Base-by-base conservation (phyloP, 352 stramenopile species). In the Globisporangium camurandrum region DNA sequence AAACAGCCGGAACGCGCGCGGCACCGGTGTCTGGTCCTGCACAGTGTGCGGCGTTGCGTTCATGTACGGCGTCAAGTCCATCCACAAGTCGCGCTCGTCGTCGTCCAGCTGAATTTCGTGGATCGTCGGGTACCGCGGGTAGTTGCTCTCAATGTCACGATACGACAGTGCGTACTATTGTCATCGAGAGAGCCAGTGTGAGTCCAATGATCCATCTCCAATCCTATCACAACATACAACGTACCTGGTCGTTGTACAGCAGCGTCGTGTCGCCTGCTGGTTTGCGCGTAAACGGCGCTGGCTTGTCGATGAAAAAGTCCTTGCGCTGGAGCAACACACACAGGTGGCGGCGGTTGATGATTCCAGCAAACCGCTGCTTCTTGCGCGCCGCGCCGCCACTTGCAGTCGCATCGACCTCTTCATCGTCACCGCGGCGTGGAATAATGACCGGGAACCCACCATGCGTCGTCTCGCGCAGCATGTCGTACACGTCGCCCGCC, bases 61-160 rank as follows among this genome's bases (percentile, higher is more conserved):
- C 59, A 98, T 96, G 73, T 98, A 98, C 1, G 96, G 95, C n/a
- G 95, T 88, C 22, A 98, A 65, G 62, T 98, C 93, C 63, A 98
- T 87, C 82, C 82, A 93, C 52, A 93, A 50, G 26, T 89, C 75
- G 0, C 71, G 67, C 50, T 93, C 82, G 57, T 94, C 95, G 14
- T 95, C 93, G 50, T 97, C 89, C 5, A 97, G 54, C 54, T 98
- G 89, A 59, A 93, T 89, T 12, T 93, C 82, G 7, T 73, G 65
- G 33, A 93, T 83, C 9, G 69, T 86, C 24, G 85, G 85, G 46
- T 80, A 94, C 14, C 84, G 76, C 16, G 85, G 85, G 37, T 87
- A 89, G 57, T 79, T 88, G 55, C 76, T 78, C 55, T 94, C 82
- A 49, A 95, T 78, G 56, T 94, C 85, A 1, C 76, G 66, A 59